Base-by-base conservation (phyloP, 345 rosid genomes). In the Gossypium raimondii region DNA sequence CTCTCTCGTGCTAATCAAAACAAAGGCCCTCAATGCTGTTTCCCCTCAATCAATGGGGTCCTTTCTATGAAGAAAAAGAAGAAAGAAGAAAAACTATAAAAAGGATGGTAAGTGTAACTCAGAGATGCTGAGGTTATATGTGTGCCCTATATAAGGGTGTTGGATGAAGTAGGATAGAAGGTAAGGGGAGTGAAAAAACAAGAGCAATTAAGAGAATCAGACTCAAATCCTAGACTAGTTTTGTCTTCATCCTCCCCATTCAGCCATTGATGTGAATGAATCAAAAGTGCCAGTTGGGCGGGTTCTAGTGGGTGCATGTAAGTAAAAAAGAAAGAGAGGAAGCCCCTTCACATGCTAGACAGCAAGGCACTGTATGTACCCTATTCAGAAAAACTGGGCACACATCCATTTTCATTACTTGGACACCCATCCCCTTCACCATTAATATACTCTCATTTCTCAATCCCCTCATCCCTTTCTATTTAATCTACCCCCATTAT, bases 341-440 rank as follows among this genome's bases (percentile, higher is more conserved):
- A 27, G 77, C 76, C 48, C 3, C 78, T 79, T 79, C 90, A 89
- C 93, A 86, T 87, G 90, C 80, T 79, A 67, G 88, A 82, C 93
- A 87, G 91, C 90, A 76, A 81, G 87, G 87, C 93, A 83, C 82
- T 65, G 78, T 56, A 56, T 72, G 90, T 83, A 81, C 82, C 77
- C 81, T 75, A 82, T 82, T 80, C 41, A 57, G 75, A 81, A 77
- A 83, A 85, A 82, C 84, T 52, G 72, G 82, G 81, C 78, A 78
- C 88, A 76, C 76, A 18, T 78, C 85, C 86, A 81, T 71, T 79
- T 79, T 76, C 77, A 58, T 27, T 69, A 16, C n/a, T 75, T 55
- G 80, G 81, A 81, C 84, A 74, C 82, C 77, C 82, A 74, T 75
- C 85, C 24, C 82, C 75, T 61, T 56, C 52, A 3, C 25, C 83